These are phyloP conservation scores for Xylaria sp. DNA, from an alignment of 2,329 filamentous ascomycete genomes.

Conservation along the genomic window DNA sequence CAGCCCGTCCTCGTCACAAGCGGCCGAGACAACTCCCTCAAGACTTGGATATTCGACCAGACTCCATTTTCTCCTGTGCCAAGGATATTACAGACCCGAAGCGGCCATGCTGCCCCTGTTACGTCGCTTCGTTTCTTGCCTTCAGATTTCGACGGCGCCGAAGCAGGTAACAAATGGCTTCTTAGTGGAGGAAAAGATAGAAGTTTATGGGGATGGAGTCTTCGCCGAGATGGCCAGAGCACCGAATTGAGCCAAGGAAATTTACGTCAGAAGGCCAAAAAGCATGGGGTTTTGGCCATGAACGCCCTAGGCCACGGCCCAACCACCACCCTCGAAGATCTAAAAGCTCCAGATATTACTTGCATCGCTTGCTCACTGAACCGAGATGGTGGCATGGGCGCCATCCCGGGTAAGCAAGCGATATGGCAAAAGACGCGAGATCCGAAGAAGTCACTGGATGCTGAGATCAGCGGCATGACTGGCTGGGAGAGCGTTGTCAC, in stretches of 20 bases:
- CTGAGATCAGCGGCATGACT: constrained; percentile 79
- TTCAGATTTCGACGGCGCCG: constrained; percentile 87
- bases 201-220: constrained; percentile 95
- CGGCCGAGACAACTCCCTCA: constrained; percentile 91
- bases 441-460: constrained; percentile 71
- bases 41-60: constrained; percentile 96
- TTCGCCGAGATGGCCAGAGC: constrained; percentile 93
- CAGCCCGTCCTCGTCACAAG: constrained; percentile 92
- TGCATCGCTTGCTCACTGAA: constrained; percentile 92
- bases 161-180: constrained; percentile 91
- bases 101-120: constrained; percentile 88
- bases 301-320: constrained; percentile 68
- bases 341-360: constrained; percentile 93
- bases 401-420: constrained; percentile 78
- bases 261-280: constrained; percentile 89
- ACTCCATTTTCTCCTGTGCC: constrained; percentile 89
- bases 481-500: constrained; percentile 98
- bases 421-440: constrained; percentile 84
- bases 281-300: constrained; percentile 76
- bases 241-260: constrained; percentile 92
- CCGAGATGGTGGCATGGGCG: constrained; percentile 92
- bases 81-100: constrained; percentile 83
- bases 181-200: constrained; percentile 89
- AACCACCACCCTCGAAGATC: constrained; percentile 73
- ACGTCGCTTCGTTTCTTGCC: constrained; percentile 87